Evolutionary conservation across 345 rosid species (phyloP), one percentile per base, ranked within the genome.

Genomic region (Alliaria petiolata): DNA sequence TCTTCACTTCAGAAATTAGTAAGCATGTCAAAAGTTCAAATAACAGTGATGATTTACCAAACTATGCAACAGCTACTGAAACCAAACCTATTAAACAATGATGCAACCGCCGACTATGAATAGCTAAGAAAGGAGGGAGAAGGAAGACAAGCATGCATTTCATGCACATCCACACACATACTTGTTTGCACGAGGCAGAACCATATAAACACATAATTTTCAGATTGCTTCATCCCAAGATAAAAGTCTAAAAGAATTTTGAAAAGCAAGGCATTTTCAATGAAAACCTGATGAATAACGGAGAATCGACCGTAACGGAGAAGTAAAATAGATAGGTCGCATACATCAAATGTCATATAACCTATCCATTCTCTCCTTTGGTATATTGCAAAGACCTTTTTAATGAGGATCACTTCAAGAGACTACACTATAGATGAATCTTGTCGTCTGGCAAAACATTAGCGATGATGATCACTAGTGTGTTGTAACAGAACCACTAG

Each of bases 121-220:
- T 43, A 17, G 26, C 8, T 34, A 31, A 62, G 49, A 46, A 22
- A 49, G 53, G 30, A 47, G 33, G 53, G 31, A 31, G 16, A n/a
- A 57, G 38, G 68, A 39, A 50, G 59, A 31, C 26, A 30, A 55
- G 34, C 58, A 47, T 47, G n/a, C 42, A 70, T 61, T 36, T 26
- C 50, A 36, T 10, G 40, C 30, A 10, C 19, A 69, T 45, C 46
- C 50, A 39, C 67, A 12, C 40, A 39, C 8, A 36, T 16, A 17
- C 26, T 50, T 39, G 6, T 39, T 49, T 69, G 36, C 46, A 55
- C 12, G 63, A 51, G 14, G 64, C 5, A 44, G 13, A 60, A 53
- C 17, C 55, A 53, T 8, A 36, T 14, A 10, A 46, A 28, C 20
- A 66, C 31, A n/a, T n/a, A n/a, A 31, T 42, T 74, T 31, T 19